These are phyloP conservation scores for Pseudogymnoascus sp. DNA, from an alignment of 2,329 filamentous ascomycete species.

Conservation along the genomic window DNA sequence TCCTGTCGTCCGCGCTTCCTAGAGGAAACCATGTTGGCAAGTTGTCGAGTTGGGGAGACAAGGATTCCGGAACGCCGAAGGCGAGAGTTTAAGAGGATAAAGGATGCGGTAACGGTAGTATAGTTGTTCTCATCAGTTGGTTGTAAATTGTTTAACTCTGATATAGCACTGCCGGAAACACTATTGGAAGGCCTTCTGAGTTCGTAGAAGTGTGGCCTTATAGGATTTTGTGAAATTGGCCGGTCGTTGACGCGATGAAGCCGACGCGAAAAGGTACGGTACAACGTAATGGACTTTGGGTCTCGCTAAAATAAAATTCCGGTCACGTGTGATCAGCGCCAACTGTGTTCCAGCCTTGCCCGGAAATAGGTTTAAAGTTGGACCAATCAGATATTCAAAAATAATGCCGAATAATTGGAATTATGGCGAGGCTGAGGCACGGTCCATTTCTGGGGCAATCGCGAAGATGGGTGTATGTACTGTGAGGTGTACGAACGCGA, in stretches of 20 bases:
- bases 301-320: slow-evolving; percentile 6
- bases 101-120: background rate
- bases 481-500: slow-evolving; percentile 1
- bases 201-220: background rate
- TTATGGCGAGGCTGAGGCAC: background rate
- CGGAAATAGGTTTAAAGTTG: background rate
- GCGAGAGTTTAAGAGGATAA: background rate
- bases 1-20: slow-evolving; percentile 44
- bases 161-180: background rate
- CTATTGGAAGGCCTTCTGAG: background rate
- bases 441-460: background rate
- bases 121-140: background rate
- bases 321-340: slow-evolving; percentile 1
- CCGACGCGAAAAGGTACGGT: slow-evolving; percentile 8
- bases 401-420: background rate
- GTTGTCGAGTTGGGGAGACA: background rate
- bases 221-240: background rate
- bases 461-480: background rate
- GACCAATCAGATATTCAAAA: background rate
- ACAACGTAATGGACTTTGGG: slow-evolving; percentile 1
- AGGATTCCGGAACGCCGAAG: background rate
- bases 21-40: slow-evolving; percentile 36
- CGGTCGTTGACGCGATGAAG: slow-evolving; percentile 5
- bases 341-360: background rate
- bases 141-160: background rate